Base-by-base conservation (phyloP, 2,329 filamentous ascomycete genomes). In the Beauveria medogensis region DNA sequence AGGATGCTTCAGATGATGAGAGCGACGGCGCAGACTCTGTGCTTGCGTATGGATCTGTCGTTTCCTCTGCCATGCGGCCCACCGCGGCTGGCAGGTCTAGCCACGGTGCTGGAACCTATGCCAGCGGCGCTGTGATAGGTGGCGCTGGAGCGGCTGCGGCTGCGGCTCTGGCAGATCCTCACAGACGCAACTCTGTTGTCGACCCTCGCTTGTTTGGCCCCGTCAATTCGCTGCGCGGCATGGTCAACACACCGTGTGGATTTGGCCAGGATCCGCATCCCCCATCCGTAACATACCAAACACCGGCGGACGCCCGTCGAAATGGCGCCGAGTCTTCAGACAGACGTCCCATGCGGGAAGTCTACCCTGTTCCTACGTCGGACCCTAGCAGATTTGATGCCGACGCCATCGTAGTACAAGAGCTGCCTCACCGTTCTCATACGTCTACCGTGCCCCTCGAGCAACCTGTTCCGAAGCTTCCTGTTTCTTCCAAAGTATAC, bases 381-480 rank as follows among this genome's bases (percentile, higher is more conserved):
- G 89, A 92, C 64, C 84, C 85, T 7, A 78, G 74, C 22, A 78
- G 75, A 28, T 87, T 87, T 65, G 86, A 90, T 64, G 82, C 79
- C 54, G 75, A 73, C 28, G 77, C 78, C 18, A 20, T 16, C 16
- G 72, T 72, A 53, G 72, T 71, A 43, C 71, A 74, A 59, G 74
- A 77, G 48, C 68, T 76, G 8, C 70, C 77, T 3, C 71, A 74
- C 24, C 74, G 72, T 20, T 70, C 73, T 18, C 79, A 83, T 47
- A 82, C 86, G 5, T 83, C 77, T 6, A 79, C 84, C 0, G 81
- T 91, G 37, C 85, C 87, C 12, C 79, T 97, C n/a, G 89, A 94
- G 70, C 91, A 96, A 67, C 92, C 92, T 2, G 88, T 92, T 66
- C 92, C 92, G 2, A 82, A 90, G 62, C 80, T 82, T 2, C 90